Base-by-base conservation (phyloP, 306 rosid genomes). In the Crataegus laevigata region DNA sequence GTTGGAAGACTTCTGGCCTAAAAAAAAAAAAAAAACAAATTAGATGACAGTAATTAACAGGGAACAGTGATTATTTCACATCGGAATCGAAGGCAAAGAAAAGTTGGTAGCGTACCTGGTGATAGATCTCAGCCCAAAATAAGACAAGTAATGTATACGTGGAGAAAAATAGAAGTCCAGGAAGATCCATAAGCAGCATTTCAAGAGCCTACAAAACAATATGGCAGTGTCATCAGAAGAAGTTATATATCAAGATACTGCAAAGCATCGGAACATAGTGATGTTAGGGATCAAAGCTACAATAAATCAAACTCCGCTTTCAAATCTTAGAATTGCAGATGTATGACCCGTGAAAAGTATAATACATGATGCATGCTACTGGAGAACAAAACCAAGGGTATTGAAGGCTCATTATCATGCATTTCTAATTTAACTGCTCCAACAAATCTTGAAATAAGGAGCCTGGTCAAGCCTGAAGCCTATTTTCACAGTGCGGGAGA, bases 61-160 rank as follows among this genome's bases (percentile, higher is more conserved):
- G 52, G 61, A 73, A 12, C 40, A 75, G 22, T 30, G 74, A 57
- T 52, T 28, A 66, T 42, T 14, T 73, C 52, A 59, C 54, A 60
- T 22, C 11, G 12, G 60, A 15, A 25, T 29, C 64, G 38, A 54
- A 18, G 47, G 13, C 66, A 66, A 30, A 66, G 28, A 50, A 28
- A 77, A 66, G 76, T 66, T 64, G 68, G 57, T 63, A 66, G 84
- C 93, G 88, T 91, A 86, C 97, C 91, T 91, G 96, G 81, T 89
- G 84, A 78, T 88, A 88, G 77, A 91, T 91, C 90, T 91, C 96
- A 17, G 96, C 97, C 96, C 96, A 91, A 83, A 91, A 89, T 75
- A 91, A 80, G 69, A 91, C 89, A 74, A 91, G 96, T 69, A 88
- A 77, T 38, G 96, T 88, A 76, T 89, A 89, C 0, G 96, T 91